A percentile compares a stretch with the other conserved stretches of the same genome.
Evolutionary conservation across 2,329 filamentous ascomycete species (phyloP).

Genomic region (Aspergillus fructus): DNA sequence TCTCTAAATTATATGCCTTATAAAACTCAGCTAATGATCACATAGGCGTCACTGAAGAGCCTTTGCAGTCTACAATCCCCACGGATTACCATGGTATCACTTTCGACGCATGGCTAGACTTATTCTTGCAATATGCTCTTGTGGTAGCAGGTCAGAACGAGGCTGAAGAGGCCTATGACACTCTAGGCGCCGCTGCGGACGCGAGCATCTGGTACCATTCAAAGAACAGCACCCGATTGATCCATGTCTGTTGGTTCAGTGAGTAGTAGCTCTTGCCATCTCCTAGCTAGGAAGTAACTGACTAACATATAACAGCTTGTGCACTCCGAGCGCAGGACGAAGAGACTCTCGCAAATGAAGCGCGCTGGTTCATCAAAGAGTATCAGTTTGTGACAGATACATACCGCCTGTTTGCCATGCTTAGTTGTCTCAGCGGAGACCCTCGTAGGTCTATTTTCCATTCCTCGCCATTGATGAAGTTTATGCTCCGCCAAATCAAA

Average conservation of each 20-base stretch:
- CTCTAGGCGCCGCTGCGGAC: slow-evolving; percentile 74
- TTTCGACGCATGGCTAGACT: slow-evolving; percentile 82
- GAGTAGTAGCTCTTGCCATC: slow-evolving; percentile 40
- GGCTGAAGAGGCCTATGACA: slow-evolving; percentile 71
- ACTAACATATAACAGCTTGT: slow-evolving; percentile 57
- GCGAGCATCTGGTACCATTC: slow-evolving; percentile 80
- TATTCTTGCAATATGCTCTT: slow-evolving; percentile 86
- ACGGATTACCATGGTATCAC: slow-evolving; percentile 71
- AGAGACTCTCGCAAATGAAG: slow-evolving; percentile 70
- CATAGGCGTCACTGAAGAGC: slow-evolving; percentile 27
- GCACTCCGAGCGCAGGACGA: slow-evolving; percentile 76
- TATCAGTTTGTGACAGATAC: slow-evolving; percentile 77
- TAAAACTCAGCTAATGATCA: slow-evolving; percentile 14
- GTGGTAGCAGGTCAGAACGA: slow-evolving; percentile 68
- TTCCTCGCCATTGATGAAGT: slow-evolving; percentile 82
- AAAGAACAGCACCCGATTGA: slow-evolving; percentile 65
- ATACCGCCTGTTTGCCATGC: slow-evolving; percentile 76
- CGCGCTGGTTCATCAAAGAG: slow-evolving; percentile 81
- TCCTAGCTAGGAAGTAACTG: slow-evolving; percentile 6
- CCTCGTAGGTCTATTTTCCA: slow-evolving; percentile 64
- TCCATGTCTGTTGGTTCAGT: slow-evolving; percentile 76
- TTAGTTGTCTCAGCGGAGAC: slow-evolving; percentile 75
- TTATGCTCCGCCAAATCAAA: slow-evolving; percentile 87
- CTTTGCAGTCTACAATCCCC: slow-evolving; percentile 40
- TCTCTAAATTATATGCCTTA: background rate